Evolutionary conservation across 306 rosid genomes (phyloP).

Genomic region (Herpetospermum pedunculosum): DNA sequence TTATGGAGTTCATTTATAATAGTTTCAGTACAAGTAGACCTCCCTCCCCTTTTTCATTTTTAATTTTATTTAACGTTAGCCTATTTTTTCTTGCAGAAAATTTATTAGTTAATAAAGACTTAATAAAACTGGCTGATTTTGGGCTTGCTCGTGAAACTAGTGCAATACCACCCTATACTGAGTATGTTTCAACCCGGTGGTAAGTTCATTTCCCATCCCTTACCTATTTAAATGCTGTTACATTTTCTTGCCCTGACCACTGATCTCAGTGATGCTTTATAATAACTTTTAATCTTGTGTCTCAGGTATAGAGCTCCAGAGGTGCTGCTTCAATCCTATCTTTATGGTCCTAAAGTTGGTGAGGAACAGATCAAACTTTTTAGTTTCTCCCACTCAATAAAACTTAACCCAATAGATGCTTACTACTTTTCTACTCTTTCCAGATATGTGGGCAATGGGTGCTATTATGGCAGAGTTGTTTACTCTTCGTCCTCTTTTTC

Average conservation of each 20-base stretch:
- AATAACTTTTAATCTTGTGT: constrained; percentile 8
- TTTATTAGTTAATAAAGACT: constrained; percentile 68
- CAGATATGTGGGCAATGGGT: constrained; percentile 99
- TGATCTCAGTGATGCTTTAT: neutral
- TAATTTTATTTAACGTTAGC: neutral
- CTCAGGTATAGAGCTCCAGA: constrained; percentile 99
- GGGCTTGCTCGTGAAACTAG: constrained; percentile 88
- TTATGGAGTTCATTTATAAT: neutral
- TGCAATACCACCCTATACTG: constrained; percentile 89
- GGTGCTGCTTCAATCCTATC: constrained; percentile 83
- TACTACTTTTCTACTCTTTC: neutral
- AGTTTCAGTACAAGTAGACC: neutral
- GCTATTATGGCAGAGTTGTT: constrained; percentile 96
- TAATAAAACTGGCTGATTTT: constrained; percentile 87
- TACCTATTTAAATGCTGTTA: neutral
- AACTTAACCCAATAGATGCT: neutral
- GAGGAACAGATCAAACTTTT: constrained; percentile 19
- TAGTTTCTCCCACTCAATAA: neutral
- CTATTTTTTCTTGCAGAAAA: constrained; percentile 44
- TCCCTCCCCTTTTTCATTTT: neutral
- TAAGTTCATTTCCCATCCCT: constrained; percentile 19
- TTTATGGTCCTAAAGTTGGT: constrained; percentile 90
- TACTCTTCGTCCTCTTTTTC: constrained; percentile 88
- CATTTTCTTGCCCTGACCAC: neutral
- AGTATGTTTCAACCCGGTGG: constrained; percentile 95